Base-by-base conservation (phyloP, 176 grass and related monocot species). In the Elymus sibiricus region DNA sequence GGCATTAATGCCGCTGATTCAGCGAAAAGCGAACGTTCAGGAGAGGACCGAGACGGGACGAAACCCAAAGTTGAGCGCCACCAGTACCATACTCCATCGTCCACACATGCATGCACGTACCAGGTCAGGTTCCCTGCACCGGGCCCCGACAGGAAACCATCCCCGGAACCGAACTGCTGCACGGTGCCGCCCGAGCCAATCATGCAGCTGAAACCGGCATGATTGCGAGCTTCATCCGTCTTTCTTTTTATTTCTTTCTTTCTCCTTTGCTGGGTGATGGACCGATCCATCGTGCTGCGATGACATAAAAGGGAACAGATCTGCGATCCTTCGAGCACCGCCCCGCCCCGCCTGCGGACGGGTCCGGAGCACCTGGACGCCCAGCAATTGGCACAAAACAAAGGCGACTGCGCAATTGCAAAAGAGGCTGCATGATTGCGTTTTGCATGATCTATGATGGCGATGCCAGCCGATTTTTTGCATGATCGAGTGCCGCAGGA, bases 251-350 rank as follows among this genome's bases (percentile, higher is more conserved):
- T 66, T 19, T 61, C 38, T 42, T 83, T 38, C 32, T 67, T 21
- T 40, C 38, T 34, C 14, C 28, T 8, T 67, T 35, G 19, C 53
- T 29, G 29, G 29, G 29, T 29, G 29, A 29, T 29, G 29, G 29
- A 29, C 29, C 29, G 53, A 55, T 21, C 64, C 12, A 82, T 82
- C 13, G 22, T 82, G 79, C 1, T 82, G 79, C 1, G 55, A 3
- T 44, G 44, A 66, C 73, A 37, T 47, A 68, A 85, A 77, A 40
- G 25, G 55, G 16, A 78, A 28, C 46, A 85, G 65, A 78, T 56
- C 25, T 14, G 46, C 44, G 26, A 8, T 16, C 31, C 2, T 66
- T 49, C 29, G 17, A 53, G 72, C 42, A 11, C 60, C 19, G 15
- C n/a, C n/a, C n/a, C n/a, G n/a, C 7, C 39, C 58, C 7, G 21